Conservation (phyloP, 169 alveolate genomes). For the Plasmodium fragile region DNA sequence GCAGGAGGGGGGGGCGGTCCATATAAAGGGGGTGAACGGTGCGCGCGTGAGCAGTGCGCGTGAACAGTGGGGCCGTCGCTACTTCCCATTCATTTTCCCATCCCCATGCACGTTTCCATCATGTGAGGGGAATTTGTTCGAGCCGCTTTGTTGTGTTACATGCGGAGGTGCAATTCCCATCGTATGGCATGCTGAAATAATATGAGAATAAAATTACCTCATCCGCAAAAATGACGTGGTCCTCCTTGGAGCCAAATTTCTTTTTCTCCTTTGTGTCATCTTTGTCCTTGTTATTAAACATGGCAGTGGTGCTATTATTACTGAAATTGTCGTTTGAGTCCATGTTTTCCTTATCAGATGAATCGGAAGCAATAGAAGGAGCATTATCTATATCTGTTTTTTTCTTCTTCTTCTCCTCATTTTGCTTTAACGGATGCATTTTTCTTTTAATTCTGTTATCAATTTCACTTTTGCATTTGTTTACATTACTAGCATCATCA, state of each 20-base stretch:
- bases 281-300: not conserved
- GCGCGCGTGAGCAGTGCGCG: not conserved
- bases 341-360: not conserved
- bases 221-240: not conserved
- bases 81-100: not conserved
- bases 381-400: constrained; percentile 16
- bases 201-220: not conserved
- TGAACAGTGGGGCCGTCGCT: not conserved
- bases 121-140: not conserved
- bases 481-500: constrained; percentile 4
- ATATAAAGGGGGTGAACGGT: no score
- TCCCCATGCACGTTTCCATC: not conserved
- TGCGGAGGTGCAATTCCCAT: not conserved
- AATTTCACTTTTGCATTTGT: constrained; percentile 9
- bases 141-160: not conserved
- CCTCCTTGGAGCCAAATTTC: not conserved
- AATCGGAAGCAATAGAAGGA: not conserved
- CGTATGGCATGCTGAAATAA: not conserved
- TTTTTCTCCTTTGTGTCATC: not conserved
- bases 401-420: constrained; percentile 8
- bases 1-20: not conserved
- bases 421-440: constrained; percentile 21
- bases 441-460: constrained; percentile 30
- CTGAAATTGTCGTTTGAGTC: not conserved
- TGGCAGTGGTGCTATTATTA: not conserved